phyloP scores from a whole-genome alignment of 192 early-diverging fungal species.

The Coemansia erecta region DNA sequence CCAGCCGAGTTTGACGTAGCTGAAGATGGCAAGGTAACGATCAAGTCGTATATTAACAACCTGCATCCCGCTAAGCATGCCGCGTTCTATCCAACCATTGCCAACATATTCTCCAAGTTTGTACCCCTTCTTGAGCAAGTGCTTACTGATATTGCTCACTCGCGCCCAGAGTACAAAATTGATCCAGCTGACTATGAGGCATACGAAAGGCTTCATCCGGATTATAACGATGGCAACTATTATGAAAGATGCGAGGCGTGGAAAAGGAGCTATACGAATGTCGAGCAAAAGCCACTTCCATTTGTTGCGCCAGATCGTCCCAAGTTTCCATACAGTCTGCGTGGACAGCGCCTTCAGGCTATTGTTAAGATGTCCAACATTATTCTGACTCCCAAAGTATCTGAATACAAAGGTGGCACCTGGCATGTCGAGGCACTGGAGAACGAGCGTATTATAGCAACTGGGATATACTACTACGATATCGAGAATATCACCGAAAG shows the following conservation, averaged over 20 bases:
- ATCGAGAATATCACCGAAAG: constrained; percentile 67
- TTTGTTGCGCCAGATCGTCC: constrained; percentile 32
- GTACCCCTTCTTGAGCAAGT: constrained; percentile 67
- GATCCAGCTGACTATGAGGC: constrained; percentile 17
- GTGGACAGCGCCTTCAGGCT: constrained; percentile 53
- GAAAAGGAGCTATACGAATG: constrained; percentile 15
- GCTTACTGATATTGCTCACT: constrained; percentile 28
- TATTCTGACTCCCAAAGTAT: constrained; percentile 63
- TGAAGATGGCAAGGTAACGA: constrained; percentile 45
- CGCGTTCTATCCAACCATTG: constrained; percentile 56
- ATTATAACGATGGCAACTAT: constrained; percentile 17
- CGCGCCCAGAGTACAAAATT: constrained; percentile 14
- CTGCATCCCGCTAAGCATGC: constrained; percentile 56
- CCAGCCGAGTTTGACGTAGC: constrained; percentile 62
- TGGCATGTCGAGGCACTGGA: constrained; percentile 77
- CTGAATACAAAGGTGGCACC: constrained; percentile 51
- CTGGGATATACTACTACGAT: constrained; percentile 73
- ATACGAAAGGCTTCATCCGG: neutral
- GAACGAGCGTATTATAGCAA: constrained; percentile 70
- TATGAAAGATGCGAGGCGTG: constrained; percentile 36
- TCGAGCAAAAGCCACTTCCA: constrained; percentile 38
- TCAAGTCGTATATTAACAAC: constrained; percentile 76
- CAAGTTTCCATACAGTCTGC: constrained; percentile 26
- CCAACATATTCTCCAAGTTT: constrained; percentile 53
- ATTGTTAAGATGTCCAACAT: constrained; percentile 75